Conservation (phyloP, 805 yeast species). For the Candida insectalens region DNA sequence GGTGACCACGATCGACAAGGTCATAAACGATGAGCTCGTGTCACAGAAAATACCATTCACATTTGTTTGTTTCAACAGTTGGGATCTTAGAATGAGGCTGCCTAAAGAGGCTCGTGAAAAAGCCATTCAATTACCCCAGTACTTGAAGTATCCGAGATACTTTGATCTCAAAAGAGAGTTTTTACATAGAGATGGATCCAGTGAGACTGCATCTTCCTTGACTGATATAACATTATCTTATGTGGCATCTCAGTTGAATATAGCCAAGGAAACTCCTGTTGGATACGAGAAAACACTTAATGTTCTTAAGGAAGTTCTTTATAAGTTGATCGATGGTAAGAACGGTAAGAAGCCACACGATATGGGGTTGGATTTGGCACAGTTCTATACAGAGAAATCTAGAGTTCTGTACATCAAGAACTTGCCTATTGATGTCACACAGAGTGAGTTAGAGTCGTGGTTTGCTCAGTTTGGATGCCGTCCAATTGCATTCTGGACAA, state of each 20-base stretch:
- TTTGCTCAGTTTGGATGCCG: conserved; percentile 79
- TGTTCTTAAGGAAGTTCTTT: neutral
- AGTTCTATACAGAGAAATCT: conserved; percentile 62
- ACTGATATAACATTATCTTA: neutral
- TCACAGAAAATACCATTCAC: conserved; percentile 41
- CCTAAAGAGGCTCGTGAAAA: conserved; percentile 78
- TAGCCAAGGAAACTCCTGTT: neutral
- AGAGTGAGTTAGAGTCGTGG: conserved; percentile 85
- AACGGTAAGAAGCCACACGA: conserved; percentile 57
- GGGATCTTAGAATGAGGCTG: conserved; percentile 68
- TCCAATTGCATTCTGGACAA: conserved; percentile 85
- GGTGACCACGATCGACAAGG: conserved; percentile 38
- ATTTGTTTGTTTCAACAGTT: conserved; percentile 54
- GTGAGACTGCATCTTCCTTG: neutral
- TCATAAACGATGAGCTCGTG: conserved; percentile 34
- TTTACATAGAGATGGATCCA: conserved; percentile 48
- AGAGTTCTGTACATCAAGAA: conserved; percentile 74
- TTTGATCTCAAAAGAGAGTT: conserved; percentile 74
- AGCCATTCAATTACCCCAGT: conserved; percentile 59
- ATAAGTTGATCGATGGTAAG: neutral
- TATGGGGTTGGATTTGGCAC: conserved; percentile 58
- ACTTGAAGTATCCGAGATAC: conserved; percentile 63
- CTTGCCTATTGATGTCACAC: conserved; percentile 79
- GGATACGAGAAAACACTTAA: neutral
- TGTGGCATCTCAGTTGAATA: neutral